These are phyloP conservation scores for Irpex rosettiformis DNA, from an alignment of 1,284 basidiomycete species.

Conservation along the genomic window DNA sequence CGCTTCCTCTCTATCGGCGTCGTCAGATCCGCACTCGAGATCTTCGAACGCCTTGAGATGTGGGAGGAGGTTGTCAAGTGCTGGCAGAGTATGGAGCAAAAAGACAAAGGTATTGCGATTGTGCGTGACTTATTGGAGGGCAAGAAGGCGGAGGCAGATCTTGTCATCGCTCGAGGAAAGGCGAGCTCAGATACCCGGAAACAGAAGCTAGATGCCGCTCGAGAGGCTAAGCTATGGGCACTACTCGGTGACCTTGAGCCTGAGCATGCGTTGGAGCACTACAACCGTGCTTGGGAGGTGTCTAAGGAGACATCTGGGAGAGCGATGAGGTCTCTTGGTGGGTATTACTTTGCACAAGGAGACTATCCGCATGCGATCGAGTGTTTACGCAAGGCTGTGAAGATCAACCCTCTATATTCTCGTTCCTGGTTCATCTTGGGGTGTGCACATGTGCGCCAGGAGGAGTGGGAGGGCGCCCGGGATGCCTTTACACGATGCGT, in stretches of 20 bases:
- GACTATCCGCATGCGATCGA: constrained; percentile 65
- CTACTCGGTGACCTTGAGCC: constrained; percentile 91
- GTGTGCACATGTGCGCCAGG: constrained; percentile 78
- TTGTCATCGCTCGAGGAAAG: constrained; percentile 63
- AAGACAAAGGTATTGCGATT: constrained; percentile 73
- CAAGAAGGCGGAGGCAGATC: constrained; percentile 75
- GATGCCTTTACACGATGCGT: constrained; percentile 88
- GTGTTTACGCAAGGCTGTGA: constrained; percentile 72
- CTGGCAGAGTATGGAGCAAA: constrained; percentile 76
- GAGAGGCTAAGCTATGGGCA: constrained; percentile 95
- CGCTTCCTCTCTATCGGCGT: constrained; percentile 84
- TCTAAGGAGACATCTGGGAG: constrained; percentile 81
- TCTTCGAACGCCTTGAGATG: constrained; percentile 92
- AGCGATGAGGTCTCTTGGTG: constrained; percentile 89
- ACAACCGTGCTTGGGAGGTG: constrained; percentile 81
- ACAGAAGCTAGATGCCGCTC: constrained; percentile 55
- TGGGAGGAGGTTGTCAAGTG: constrained; percentile 94
- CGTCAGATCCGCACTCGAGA: constrained; percentile 82
- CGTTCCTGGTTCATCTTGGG: constrained; percentile 96
- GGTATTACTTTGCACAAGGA: constrained; percentile 70
- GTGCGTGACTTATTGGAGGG: constrained; percentile 85
- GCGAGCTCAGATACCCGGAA: constrained; percentile 39
- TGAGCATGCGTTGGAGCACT: constrained; percentile 63
- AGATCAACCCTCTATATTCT: constrained; percentile 86
- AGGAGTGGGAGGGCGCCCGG: constrained; percentile 82